phyloP scores from a whole-genome alignment of 768 basidiomycete genomes.

The Calocera cornea region DNA sequence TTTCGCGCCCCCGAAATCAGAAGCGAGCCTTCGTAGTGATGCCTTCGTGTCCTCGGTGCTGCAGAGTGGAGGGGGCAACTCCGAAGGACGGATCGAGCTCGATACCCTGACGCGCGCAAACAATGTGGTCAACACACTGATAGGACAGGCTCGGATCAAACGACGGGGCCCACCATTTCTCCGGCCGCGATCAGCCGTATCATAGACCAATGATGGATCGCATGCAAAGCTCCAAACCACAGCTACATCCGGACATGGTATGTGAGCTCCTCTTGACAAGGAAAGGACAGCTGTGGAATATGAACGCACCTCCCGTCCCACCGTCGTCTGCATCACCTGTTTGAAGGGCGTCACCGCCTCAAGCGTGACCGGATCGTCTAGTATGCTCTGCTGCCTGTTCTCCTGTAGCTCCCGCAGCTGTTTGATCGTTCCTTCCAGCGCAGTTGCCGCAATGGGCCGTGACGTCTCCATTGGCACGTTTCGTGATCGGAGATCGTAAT shows the following conservation, averaged over 20 bases:
- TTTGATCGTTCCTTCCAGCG: slow-evolving; percentile 42
- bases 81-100: slow-evolving; percentile 64
- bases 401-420: slow-evolving; percentile 34
- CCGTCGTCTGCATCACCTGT: slow-evolving; percentile 63
- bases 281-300: neutral
- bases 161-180: slow-evolving; percentile 45
- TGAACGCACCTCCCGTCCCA: slow-evolving; percentile 58
- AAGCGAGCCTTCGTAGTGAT: slow-evolving; percentile 4
- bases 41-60: slow-evolving; percentile 38
- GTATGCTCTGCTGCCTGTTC: slow-evolving; percentile 19
- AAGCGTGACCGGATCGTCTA: slow-evolving; percentile 50
- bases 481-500: slow-evolving; percentile 61
- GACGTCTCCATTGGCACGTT: slow-evolving; percentile 76
- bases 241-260: slow-evolving; percentile 33
- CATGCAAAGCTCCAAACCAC: slow-evolving; percentile 77
- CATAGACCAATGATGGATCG: slow-evolving; percentile 87
- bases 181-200: slow-evolving; percentile 67
- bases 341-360: slow-evolving; percentile 70
- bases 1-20: neutral
- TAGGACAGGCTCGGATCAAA: slow-evolving; percentile 2
- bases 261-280: neutral
- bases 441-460: slow-evolving; percentile 42
- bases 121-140: slow-evolving; percentile 9
- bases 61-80: slow-evolving; percentile 72
- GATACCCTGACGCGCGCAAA: slow-evolving; percentile 36